Evolutionary conservation across 768 basidiomycete species (phyloP).

Genomic region (Psilocybe azurescens): DNA sequence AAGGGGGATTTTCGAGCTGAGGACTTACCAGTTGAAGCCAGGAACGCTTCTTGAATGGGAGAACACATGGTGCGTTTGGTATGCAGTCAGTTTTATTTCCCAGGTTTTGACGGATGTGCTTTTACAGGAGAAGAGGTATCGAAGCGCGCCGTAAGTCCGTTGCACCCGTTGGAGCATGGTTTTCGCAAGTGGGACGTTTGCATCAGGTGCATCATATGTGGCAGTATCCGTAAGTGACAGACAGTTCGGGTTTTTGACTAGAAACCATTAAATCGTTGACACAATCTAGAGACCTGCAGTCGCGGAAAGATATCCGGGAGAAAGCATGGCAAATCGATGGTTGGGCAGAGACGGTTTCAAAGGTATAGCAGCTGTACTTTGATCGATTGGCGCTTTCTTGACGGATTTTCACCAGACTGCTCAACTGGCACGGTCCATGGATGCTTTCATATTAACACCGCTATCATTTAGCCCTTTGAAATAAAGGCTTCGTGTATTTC

Average conservation of each 20-base stretch:
- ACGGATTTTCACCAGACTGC: constrained; percentile 66
- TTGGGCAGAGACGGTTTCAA: constrained; percentile 94
- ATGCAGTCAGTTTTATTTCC: constrained; percentile 1
- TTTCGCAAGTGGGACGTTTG: constrained; percentile 83
- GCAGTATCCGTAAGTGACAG: constrained; percentile 84
- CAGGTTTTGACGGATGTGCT: constrained; percentile 8
- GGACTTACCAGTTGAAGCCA: constrained; percentile 87
- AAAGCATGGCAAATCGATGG: constrained; percentile 94
- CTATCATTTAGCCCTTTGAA: constrained; percentile 87
- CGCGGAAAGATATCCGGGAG: constrained; percentile 83
- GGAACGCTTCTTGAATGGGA: constrained; percentile 97
- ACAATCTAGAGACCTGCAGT: constrained; percentile 65
- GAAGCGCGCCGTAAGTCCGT: constrained; percentile 91
- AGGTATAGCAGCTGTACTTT: constrained; percentile 52
- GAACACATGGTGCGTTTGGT: constrained; percentile 71
- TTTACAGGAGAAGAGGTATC: constrained; percentile 83
- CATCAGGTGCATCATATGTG: constrained; percentile 96
- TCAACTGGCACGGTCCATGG: constrained; percentile 86
- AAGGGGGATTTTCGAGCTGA: constrained; percentile 93
- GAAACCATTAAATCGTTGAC: constrained; percentile 11
- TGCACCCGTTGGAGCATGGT: constrained; percentile 90
- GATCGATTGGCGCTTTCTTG: constrained; percentile 11
- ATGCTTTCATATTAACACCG: constrained; percentile 81
- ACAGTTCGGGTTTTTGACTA: constrained; percentile 9
- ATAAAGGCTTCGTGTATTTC: constrained; percentile 37